A percentile compares a stretch with the other conserved stretches of the same genome.
Conservation (phyloP, 305 asterid genomes). For the Striga hermonthica region DNA sequence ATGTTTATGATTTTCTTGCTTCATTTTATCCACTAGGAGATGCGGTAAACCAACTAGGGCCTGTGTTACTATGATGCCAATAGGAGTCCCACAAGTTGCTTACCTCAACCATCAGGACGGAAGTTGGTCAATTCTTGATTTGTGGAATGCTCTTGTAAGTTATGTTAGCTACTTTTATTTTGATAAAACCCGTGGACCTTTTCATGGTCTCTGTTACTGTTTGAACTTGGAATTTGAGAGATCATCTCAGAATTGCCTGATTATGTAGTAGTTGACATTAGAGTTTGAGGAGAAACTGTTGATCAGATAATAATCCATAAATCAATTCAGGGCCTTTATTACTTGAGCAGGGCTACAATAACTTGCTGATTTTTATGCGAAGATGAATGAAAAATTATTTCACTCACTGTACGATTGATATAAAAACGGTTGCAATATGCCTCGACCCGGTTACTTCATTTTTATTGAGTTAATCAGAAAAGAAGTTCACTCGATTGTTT, state of each 20-base stretch:
- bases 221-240: neutral
- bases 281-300: neutral
- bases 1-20: slow-evolving; percentile 16
- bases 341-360: neutral
- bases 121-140: slow-evolving; percentile 89
- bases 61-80: slow-evolving; percentile 82
- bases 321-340: neutral
- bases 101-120: slow-evolving; percentile 71
- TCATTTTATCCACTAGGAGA: slow-evolving; percentile 37
- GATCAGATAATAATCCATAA: neutral
- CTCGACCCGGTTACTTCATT: neutral
- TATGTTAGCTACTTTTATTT: slow-evolving; percentile 25
- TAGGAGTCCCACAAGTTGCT: slow-evolving; percentile 90
- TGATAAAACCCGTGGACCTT: slow-evolving; percentile 8
- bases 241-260: neutral
- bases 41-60: slow-evolving; percentile 50
- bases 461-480: neutral
- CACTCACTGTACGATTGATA: neutral
- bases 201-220: neutral
- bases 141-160: slow-evolving; percentile 99
- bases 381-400: neutral
- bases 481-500: slow-evolving; percentile 24
- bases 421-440: neutral
- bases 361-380: slow-evolving; percentile 1
- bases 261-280: slow-evolving; percentile 5